Evolutionary conservation across 208 protist genomes (phyloP).

Genomic region (Entamoeba moshkovskii): DNA sequence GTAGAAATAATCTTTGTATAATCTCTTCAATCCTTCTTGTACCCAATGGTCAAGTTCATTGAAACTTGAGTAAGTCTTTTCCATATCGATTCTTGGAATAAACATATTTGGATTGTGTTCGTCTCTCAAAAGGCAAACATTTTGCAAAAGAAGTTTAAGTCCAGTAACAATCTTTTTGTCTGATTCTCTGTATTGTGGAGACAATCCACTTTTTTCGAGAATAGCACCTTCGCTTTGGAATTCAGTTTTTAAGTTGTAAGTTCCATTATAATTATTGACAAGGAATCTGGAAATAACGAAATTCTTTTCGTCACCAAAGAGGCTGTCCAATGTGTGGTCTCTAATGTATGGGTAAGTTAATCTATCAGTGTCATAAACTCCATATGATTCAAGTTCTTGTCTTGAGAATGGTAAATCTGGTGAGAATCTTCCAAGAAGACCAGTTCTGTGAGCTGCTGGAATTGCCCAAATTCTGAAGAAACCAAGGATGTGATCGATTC

Average conservation of each 20-base stretch:
- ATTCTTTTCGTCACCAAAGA: neutral
- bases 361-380: slow-evolving; percentile 18
- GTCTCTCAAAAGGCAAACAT: neutral
- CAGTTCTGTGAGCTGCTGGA: slow-evolving; percentile 21
- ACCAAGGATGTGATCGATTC: slow-evolving; percentile 59
- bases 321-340: neutral
- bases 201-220: neutral
- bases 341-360: slow-evolving; percentile 11
- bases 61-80: slow-evolving; percentile 27
- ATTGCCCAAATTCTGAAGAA: slow-evolving; percentile 65
- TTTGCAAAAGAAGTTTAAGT: neutral
- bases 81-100: slow-evolving; percentile 42
- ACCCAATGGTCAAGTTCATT: neutral
- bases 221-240: neutral
- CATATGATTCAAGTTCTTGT: slow-evolving; percentile 11
- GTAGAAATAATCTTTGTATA: slow-evolving; percentile 47
- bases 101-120: slow-evolving; percentile 32
- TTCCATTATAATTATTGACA: neutral
- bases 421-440: neutral
- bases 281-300: neutral
- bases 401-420: slow-evolving; percentile 30
- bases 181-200: slow-evolving; percentile 37
- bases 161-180: slow-evolving; percentile 4
- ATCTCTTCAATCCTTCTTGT: slow-evolving; percentile 7
- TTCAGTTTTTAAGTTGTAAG: slow-evolving; percentile 24